Percentiles rank a stretch among this genome's conserved stretches.
These are phyloP conservation scores for Hericium rajendrae DNA, from an alignment of 768 basidiomycete genomes.

Conservation along the genomic window DNA sequence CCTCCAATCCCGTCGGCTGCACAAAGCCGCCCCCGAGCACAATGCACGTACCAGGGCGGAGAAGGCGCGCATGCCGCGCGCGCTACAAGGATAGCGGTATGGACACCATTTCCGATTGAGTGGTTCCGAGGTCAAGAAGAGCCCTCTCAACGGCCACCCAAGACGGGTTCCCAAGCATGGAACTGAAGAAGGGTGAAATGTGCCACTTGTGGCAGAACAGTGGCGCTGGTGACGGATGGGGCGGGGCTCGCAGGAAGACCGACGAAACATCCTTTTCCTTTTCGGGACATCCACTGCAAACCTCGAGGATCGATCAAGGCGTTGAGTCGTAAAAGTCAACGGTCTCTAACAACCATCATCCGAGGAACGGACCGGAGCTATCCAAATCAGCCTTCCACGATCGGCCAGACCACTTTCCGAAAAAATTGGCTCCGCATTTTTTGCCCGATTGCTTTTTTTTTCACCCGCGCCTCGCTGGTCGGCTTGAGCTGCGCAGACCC, in stretches of 20 bases:
- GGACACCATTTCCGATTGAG: background rate
- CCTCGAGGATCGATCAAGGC: constrained; percentile 5
- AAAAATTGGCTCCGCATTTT: too few relatives aligned
- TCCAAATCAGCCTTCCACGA: too few relatives aligned
- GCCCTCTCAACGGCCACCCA: background rate
- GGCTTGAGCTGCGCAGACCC: too few relatives aligned
- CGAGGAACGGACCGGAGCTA: too few relatives aligned
- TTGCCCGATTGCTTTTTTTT: too few relatives aligned
- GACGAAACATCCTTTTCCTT: background rate
- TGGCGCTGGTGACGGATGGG: background rate
- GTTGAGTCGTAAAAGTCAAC: constrained; percentile 8
- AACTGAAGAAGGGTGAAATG: background rate
- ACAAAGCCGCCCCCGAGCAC: background rate
- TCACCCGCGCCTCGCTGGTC: too few relatives aligned
- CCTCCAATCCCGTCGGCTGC: background rate
- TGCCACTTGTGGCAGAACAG: background rate
- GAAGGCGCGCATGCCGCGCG: background rate
- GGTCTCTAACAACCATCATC: background rate
- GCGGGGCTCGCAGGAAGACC: background rate
- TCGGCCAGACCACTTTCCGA: too few relatives aligned
- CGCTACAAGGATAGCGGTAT: background rate
- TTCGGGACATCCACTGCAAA: constrained; percentile 3
- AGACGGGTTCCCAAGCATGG: background rate
- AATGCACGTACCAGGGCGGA: background rate
- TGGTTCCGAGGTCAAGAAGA: background rate